Conservation (phyloP, 2,329 filamentous ascomycete species). For the Blastomyces parvus region DNA sequence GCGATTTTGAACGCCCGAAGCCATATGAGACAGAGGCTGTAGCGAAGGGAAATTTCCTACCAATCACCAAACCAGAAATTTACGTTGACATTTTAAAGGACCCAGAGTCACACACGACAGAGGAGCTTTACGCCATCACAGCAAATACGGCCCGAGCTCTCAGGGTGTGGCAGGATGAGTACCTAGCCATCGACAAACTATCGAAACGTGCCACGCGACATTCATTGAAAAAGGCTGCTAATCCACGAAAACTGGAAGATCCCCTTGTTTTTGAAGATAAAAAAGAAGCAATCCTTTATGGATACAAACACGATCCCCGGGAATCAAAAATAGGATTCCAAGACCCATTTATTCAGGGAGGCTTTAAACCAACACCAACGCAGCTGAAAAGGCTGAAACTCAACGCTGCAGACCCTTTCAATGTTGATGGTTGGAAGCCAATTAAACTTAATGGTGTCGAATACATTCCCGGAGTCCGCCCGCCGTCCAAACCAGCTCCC, state of each 20-base stretch:
- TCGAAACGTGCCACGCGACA: conserved; percentile 41
- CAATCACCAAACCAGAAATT: conserved; percentile 28
- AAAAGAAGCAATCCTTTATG: conserved; percentile 53
- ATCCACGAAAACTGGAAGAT: conserved; percentile 44
- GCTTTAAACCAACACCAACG: conserved; percentile 37
- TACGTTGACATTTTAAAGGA: conserved; percentile 30
- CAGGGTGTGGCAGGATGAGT: conserved; percentile 51
- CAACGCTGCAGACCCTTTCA: conserved; percentile 29
- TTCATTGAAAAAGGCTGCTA: conserved; percentile 40
- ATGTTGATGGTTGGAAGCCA: conserved; percentile 35
- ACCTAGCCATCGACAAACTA: conserved; percentile 42
- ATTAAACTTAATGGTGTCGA: conserved; percentile 31
- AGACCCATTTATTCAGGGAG: conserved; percentile 48
- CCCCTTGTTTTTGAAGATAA: conserved; percentile 47
- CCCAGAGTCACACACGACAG: conserved; percentile 36
- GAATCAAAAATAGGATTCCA: conserved; percentile 40
- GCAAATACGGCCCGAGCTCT: conserved; percentile 46
- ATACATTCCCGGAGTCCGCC: conserved; percentile 28
- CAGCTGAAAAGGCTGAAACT: conserved; percentile 33
- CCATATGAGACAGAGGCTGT: conserved; percentile 28
- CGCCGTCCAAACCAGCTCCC: conserved; percentile 21
- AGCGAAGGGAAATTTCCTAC: conserved; percentile 29
- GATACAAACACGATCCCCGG: conserved; percentile 48
- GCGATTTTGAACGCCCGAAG: conserved; percentile 23
- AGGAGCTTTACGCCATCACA: conserved; percentile 48